Evolutionary conservation across 495 filamentous ascomycete genomes (phyloP), one percentile per base, ranked within the genome.

Genomic region (Darksidea phi): DNA sequence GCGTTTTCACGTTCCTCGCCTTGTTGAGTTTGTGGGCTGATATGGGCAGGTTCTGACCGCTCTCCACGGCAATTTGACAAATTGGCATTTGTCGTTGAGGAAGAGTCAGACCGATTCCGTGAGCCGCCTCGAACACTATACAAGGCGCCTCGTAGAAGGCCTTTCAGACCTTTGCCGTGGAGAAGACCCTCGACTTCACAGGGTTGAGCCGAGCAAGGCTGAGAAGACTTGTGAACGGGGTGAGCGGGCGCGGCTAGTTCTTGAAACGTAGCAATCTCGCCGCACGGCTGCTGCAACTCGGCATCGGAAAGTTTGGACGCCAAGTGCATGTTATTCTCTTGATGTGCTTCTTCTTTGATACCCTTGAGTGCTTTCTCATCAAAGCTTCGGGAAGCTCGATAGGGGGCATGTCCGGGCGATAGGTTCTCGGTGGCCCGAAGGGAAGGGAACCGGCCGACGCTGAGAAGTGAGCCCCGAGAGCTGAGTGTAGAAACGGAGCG

Each of bases 401-500:
- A 25, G 6, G 56, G 47, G 46, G 24, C n/a, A 26, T 36, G 20
- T 2, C 34, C 23, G 3, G 49, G 45, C 25, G 45, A 49, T 18
- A 48, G 23, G 25, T n/a, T 46, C 21, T 52, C 50, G 51, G n/a
- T 55, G 18, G 24, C 12, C 24, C 24, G 15, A 42, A 45, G 10
- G 18, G 37, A 47, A 43, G 60, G 52, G 28, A 41, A 57, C 17
- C 52, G 54, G 20, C 48, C 13, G 23, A 28, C 41, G 21, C 53
- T 52, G 15, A 52, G 34, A 32, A 49, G 48, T 13, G 59, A 43
- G 13, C 34, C 26, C 18, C 26, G 48, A 11, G 48, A 59, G 46
- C 24, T 46, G 21, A 64, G 34, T 2, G 65, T 67, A 12, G 60
- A 63, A 43, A 38, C 55, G 3, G 65, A 63, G 32, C 24, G 36